Conservation (phyloP, 441 rosid species). For the Pelargonium fulgidum region DNA sequence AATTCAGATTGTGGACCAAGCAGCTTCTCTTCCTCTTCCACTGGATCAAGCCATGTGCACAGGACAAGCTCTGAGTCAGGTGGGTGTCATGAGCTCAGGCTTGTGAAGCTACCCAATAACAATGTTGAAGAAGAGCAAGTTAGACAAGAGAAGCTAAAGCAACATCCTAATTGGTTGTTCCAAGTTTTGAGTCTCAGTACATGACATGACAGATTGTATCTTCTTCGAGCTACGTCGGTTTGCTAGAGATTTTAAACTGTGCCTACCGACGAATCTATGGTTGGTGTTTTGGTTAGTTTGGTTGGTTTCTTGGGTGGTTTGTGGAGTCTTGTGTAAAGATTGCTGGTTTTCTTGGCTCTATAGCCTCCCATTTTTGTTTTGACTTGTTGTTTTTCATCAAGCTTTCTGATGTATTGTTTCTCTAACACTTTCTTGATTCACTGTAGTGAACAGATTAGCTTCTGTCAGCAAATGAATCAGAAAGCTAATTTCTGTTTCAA, state of each 20-base stretch:
- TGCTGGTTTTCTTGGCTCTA: background rate
- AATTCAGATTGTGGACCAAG: slow-evolving; percentile 58
- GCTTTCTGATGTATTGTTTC: too few relatives aligned
- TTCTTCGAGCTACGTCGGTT: background rate
- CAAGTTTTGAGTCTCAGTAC: slow-evolving; percentile 74
- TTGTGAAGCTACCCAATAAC: too few relatives aligned
- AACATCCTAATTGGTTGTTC: slow-evolving; percentile 62
- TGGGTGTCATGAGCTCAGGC: too few relatives aligned
- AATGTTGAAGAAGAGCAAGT: slow-evolving; percentile 14
- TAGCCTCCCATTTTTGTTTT: too few relatives aligned
- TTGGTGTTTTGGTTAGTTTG: background rate
- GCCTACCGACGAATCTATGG: background rate
- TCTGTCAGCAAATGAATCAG: too few relatives aligned
- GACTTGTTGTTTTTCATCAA: too few relatives aligned
- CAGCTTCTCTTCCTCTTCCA: slow-evolving; percentile 62
- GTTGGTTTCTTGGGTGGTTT: background rate
- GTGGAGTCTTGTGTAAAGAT: background rate
- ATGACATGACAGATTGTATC: slow-evolving; percentile 25
- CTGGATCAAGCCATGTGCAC: slow-evolving; percentile 58
- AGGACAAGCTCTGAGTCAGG: slow-evolving; percentile 10
- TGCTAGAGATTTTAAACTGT: background rate
- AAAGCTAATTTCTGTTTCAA: too few relatives aligned
- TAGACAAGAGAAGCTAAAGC: slow-evolving; percentile 50
- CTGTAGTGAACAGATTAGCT: too few relatives aligned
- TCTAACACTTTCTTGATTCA: too few relatives aligned